Conservation (phyloP, 2,329 filamentous ascomycete genomes). For the Sclerotinia spermophila region DNA sequence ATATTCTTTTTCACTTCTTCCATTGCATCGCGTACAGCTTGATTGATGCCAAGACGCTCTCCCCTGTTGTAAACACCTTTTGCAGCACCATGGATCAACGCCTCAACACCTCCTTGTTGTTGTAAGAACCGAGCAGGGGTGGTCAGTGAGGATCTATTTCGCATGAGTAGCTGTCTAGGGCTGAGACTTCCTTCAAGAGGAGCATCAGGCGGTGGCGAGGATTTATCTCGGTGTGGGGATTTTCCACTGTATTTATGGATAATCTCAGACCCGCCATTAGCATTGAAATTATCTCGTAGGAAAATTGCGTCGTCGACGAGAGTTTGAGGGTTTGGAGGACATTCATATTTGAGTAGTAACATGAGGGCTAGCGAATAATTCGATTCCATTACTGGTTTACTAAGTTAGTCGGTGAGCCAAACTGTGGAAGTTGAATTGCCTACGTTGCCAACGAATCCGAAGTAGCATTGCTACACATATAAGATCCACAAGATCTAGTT, state of each 20-base stretch:
- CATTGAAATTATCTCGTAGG: slow-evolving; percentile 61
- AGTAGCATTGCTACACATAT: slow-evolving; percentile 94
- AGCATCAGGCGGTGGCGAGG: slow-evolving; percentile 32
- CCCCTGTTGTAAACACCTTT: slow-evolving; percentile 69
- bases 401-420: neutral
- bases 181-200: slow-evolving; percentile 31
- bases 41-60: slow-evolving; percentile 75
- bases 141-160: slow-evolving; percentile 33
- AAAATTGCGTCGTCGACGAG: slow-evolving; percentile 85
- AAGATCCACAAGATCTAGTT: slow-evolving; percentile 76
- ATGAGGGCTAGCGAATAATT: slow-evolving; percentile 86
- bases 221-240: slow-evolving; percentile 40
- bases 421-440: slow-evolving; percentile 35
- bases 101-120: slow-evolving; percentile 58
- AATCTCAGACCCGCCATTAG: slow-evolving; percentile 59
- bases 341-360: slow-evolving; percentile 72
- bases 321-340: slow-evolving; percentile 64
- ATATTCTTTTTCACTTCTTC: slow-evolving; percentile 77
- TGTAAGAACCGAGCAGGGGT: slow-evolving; percentile 42
- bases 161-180: slow-evolving; percentile 26
- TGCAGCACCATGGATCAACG: slow-evolving; percentile 70
- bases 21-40: slow-evolving; percentile 75
- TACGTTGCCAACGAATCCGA: slow-evolving; percentile 84
- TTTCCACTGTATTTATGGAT: slow-evolving; percentile 68
- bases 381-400: slow-evolving; percentile 69